A percentile compares a stretch with the other conserved stretches of the same genome.
Conservation (phyloP, 257 asterid genomes). For the Apocynum venetum region DNA sequence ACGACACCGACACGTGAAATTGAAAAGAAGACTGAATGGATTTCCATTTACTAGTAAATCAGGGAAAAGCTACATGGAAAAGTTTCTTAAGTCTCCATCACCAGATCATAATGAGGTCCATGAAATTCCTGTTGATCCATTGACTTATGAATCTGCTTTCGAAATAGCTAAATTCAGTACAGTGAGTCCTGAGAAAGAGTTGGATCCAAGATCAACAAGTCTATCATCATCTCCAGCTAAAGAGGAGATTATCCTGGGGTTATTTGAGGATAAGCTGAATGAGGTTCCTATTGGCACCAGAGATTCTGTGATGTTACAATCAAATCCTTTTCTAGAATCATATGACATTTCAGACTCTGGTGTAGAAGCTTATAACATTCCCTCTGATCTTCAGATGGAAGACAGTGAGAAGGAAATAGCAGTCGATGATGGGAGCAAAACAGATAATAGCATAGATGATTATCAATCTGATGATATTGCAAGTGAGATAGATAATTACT, state of each 20-base stretch:
- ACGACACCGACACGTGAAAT: conserved; percentile 55
- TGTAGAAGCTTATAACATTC: conserved; percentile 29
- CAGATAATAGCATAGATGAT: conserved; percentile 36
- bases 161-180: conserved; percentile 39
- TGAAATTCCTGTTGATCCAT: conserved; percentile 40
- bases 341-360: conserved; percentile 21
- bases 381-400: conserved; percentile 32
- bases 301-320: conserved; percentile 29
- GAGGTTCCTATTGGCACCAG: conserved; percentile 31
- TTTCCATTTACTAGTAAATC: conserved; percentile 64
- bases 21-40: conserved; percentile 79
- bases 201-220: conserved; percentile 33
- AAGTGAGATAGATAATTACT: conserved; percentile 70
- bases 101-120: conserved; percentile 63
- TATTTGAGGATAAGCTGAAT: conserved; percentile 26
- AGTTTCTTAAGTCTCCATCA: conserved; percentile 52
- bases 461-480: conserved; percentile 60
- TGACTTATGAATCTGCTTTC: conserved; percentile 33
- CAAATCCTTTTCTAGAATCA: conserved; percentile 26
- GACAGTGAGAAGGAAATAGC: conserved; percentile 40
- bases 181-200: conserved; percentile 42
- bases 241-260: conserved; percentile 28
- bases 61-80: conserved; percentile 87
- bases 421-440: conserved; percentile 43
- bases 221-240: conserved; percentile 33